Evolutionary conservation across 345 rosid species (phyloP).

Genomic region (Ricinus communis): DNA sequence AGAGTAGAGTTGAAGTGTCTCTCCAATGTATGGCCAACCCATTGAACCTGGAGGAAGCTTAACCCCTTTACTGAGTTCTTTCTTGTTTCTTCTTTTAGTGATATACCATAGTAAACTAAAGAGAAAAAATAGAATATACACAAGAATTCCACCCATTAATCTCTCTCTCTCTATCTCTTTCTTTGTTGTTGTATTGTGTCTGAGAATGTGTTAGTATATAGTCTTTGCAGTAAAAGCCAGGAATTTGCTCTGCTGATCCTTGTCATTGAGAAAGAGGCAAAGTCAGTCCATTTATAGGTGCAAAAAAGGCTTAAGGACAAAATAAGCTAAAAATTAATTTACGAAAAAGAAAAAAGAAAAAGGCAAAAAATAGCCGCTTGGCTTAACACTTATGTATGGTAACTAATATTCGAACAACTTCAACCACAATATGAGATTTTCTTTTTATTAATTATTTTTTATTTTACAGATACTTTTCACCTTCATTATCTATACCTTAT

Average conservation of each 20-base stretch:
- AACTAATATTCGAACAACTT: constrained; percentile 16
- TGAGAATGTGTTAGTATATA: neutral
- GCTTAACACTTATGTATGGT: neutral
- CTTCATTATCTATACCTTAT: too few relatives aligned
- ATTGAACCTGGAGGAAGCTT: constrained; percentile 72
- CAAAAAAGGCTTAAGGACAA: neutral
- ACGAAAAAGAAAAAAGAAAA: too few relatives aligned
- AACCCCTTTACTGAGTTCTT: constrained; percentile 14
- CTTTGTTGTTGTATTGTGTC: neutral
- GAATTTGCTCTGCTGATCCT: constrained; percentile 9
- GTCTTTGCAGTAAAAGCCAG: neutral
- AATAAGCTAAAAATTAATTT: neutral
- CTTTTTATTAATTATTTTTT: neutral
- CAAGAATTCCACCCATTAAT: constrained; percentile 31
- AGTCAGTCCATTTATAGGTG: constrained; percentile 23
- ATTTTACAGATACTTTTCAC: too few relatives aligned
- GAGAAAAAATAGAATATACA: constrained; percentile 27
- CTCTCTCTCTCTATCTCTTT: neutral
- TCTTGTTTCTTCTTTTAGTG: constrained; percentile 24
- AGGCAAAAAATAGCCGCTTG: neutral
- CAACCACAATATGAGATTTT: constrained; percentile 14
- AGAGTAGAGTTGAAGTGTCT: constrained; percentile 69
- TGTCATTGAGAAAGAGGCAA: constrained; percentile 8
- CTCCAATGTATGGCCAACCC: constrained; percentile 77
- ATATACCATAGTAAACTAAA: constrained; percentile 13